Conservation (phyloP, 1,284 basidiomycete genomes). For the Sphagnurus paluster region DNA sequence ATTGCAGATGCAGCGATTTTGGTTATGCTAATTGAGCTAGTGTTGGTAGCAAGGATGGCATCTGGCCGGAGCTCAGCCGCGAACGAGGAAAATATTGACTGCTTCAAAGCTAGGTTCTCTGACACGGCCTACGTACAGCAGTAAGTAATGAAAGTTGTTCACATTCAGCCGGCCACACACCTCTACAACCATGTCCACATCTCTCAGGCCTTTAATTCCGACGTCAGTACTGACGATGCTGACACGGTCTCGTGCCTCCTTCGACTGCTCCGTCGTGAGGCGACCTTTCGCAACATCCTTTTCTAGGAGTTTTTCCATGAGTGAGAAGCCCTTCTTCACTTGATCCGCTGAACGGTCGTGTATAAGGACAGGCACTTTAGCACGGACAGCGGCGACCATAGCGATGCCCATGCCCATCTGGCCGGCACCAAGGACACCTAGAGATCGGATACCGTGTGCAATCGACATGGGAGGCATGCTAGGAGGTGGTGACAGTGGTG, state of each 20-base stretch:
- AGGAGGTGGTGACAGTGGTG: too few species aligned
- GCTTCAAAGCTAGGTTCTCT: constrained; percentile 83
- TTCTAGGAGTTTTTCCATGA: constrained; percentile 82
- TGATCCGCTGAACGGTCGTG: constrained; percentile 70
- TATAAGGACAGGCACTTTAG: constrained; percentile 75
- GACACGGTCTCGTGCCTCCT: constrained; percentile 71
- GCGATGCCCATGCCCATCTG: constrained; percentile 92
- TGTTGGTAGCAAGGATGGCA: constrained; percentile 91
- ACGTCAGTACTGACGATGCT: constrained; percentile 45
- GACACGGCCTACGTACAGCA: constrained; percentile 76
- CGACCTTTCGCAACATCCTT: constrained; percentile 88
- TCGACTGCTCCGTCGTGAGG: constrained; percentile 72
- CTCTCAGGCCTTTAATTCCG: constrained; percentile 57
- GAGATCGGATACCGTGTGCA: constrained; percentile 64
- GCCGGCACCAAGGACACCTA: constrained; percentile 80
- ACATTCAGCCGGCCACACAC: constrained; percentile 37
- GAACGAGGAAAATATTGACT: constrained; percentile 75
- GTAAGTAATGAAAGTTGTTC: background rate
- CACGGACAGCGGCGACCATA: constrained; percentile 78
- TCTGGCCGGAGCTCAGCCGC: constrained; percentile 67
- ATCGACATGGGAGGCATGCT: too few species aligned
- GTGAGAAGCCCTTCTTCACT: constrained; percentile 66
- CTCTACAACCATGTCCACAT: constrained; percentile 91
- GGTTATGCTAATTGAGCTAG: constrained; percentile 92
- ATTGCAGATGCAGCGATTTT: constrained; percentile 86